phyloP scores from a whole-genome alignment of 2,329 filamentous ascomycete genomes.

The Mycosphaerella sp. region DNA sequence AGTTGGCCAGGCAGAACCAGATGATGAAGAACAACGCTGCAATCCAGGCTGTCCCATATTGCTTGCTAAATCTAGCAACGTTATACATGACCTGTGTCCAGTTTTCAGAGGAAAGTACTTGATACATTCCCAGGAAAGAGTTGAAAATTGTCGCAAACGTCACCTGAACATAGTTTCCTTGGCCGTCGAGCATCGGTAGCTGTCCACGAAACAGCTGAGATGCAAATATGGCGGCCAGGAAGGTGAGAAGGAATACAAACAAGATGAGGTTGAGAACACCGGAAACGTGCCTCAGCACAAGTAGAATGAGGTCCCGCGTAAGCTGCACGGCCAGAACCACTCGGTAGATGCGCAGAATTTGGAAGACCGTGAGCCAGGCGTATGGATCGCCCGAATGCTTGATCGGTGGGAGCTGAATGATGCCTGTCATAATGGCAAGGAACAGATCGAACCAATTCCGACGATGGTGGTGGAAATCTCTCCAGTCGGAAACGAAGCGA shows the following conservation, averaged over 20 bases:
- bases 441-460: constrained; percentile 74
- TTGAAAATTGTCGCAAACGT: constrained; percentile 92
- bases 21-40: constrained; percentile 83
- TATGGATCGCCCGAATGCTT: constrained; percentile 65
- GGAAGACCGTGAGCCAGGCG: constrained; percentile 84
- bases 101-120: constrained; percentile 90
- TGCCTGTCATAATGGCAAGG: constrained; percentile 70
- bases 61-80: constrained; percentile 62
- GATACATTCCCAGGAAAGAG: constrained; percentile 95
- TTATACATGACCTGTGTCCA: constrained; percentile 87
- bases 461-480: constrained; percentile 65
- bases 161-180: constrained; percentile 59
- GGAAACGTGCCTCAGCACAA: constrained; percentile 83
- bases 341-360: constrained; percentile 86
- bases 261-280: constrained; percentile 93
- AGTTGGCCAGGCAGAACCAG: constrained; percentile 93
- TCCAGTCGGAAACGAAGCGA: constrained; percentile 72
- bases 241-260: constrained; percentile 94
- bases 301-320: constrained; percentile 74
- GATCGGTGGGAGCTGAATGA: constrained; percentile 82
- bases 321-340: constrained; percentile 84
- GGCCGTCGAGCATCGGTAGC: constrained; percentile 55
- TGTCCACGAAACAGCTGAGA: constrained; percentile 88
- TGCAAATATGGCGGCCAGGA: constrained; percentile 87
- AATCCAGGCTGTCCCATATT: constrained; percentile 76